Conservation (phyloP, 805 yeast species). For the Wickerhamomyces xylosicus region DNA sequence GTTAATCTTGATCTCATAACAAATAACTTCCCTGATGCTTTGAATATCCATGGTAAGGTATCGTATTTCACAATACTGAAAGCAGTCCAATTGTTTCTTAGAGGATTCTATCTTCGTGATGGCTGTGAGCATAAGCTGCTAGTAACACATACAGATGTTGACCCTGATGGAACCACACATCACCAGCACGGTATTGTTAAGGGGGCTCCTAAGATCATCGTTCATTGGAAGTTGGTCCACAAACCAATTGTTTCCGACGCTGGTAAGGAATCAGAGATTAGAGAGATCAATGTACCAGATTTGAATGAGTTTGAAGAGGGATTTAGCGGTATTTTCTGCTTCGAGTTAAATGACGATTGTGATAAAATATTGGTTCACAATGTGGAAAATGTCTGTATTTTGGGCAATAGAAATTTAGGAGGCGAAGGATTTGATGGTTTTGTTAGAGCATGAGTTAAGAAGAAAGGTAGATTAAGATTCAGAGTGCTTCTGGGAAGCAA, state of each 20-base stretch:
- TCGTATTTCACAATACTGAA: conserved; percentile 48
- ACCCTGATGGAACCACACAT: conserved; percentile 5
- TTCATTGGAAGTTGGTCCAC: conserved; percentile 42
- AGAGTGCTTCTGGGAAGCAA: too few species aligned
- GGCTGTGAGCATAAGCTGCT: conserved; percentile 35
- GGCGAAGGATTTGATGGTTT: background rate
- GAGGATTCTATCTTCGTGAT: conserved; percentile 46
- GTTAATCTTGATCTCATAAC: background rate
- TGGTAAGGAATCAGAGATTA: conserved; percentile 1
- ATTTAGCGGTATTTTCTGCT: conserved; percentile 47
- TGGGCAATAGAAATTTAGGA: background rate
- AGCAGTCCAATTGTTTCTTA: conserved; percentile 42
- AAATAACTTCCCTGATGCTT: background rate
- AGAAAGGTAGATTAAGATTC: too few species aligned
- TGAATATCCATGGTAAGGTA: conserved; percentile 37
- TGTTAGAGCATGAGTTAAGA: background rate
- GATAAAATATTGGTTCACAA: conserved; percentile 50
- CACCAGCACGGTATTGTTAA: conserved; percentile 6
- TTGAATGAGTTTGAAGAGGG: conserved; percentile 5
- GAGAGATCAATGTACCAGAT: background rate
- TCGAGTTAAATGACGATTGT: conserved; percentile 51
- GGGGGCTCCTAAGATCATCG: conserved; percentile 35
- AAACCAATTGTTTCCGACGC: conserved; percentile 1
- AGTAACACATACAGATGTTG: conserved; percentile 21
- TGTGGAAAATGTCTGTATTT: conserved; percentile 39